Evolutionary conservation across 805 yeast species (phyloP).

Genomic region (Pichia pseudocactophila): DNA sequence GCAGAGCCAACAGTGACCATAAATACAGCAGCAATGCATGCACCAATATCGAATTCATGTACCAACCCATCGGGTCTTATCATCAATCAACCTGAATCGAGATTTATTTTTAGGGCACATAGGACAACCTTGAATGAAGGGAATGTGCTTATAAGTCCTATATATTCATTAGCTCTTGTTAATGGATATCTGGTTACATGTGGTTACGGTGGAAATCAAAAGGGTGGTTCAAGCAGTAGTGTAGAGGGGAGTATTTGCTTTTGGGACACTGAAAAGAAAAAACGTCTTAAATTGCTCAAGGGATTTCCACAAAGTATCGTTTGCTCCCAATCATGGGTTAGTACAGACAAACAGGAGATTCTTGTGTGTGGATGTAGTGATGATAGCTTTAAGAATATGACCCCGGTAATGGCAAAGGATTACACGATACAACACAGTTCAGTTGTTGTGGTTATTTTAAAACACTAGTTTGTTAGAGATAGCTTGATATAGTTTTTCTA

Average conservation of each 20-base stretch:
- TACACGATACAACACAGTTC: neutral
- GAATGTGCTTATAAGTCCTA: conserved; percentile 20
- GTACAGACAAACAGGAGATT: neutral
- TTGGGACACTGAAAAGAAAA: conserved; percentile 26
- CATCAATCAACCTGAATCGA: conserved; percentile 12
- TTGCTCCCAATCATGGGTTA: conserved; percentile 15
- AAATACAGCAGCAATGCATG: conserved; percentile 6
- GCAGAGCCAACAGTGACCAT: conserved; percentile 9
- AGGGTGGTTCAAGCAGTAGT: conserved; percentile 4
- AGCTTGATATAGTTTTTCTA: too few relatives aligned
- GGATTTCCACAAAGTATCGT: conserved; percentile 14
- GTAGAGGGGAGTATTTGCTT: conserved; percentile 23
- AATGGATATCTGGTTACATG: conserved; percentile 19
- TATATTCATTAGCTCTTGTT: conserved; percentile 12
- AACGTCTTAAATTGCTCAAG: conserved; percentile 20
- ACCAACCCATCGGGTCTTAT: conserved; percentile 4
- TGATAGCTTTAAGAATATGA: conserved; percentile 31
- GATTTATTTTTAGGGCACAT: conserved; percentile 81
- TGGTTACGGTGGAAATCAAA: conserved; percentile 13
- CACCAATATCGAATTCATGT: conserved; percentile 5
- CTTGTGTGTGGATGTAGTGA: conserved; percentile 25
- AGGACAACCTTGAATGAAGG: conserved; percentile 28
- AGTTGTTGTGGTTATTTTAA: neutral
- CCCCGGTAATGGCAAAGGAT: neutral
- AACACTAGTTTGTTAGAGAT: neutral